Percentiles rank a stretch among this genome's conserved stretches.
These are phyloP conservation scores for Vitis hybrid DNA, from an alignment of 177 flowering plant genomes.

Conservation along the genomic window DNA sequence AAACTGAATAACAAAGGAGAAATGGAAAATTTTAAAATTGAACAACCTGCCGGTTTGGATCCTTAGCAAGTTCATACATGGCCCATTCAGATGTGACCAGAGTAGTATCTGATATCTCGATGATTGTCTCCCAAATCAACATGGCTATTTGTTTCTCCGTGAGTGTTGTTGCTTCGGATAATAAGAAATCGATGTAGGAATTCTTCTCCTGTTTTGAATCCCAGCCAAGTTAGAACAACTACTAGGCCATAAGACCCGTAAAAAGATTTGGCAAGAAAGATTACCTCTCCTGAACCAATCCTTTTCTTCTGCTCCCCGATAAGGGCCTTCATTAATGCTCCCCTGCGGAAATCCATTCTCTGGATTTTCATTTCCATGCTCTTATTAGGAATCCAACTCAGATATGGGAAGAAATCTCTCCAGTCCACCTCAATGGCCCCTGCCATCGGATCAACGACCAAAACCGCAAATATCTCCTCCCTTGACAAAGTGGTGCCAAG, in stretches of 20 bases:
- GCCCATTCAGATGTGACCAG: conserved; percentile 88
- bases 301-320: conserved; percentile 54
- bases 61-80: conserved; percentile 77
- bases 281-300: conserved; percentile 60
- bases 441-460: conserved; percentile 77
- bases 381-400: conserved; percentile 87
- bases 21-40: neutral
- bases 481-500: conserved; percentile 58
- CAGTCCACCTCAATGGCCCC: conserved; percentile 97
- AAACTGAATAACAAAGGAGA: neutral
- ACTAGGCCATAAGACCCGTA: neutral
- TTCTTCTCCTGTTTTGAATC: conserved; percentile 33
- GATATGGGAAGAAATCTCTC: conserved; percentile 97
- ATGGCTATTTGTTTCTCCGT: conserved; percentile 58
- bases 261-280: neutral
- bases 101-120: conserved; percentile 82
- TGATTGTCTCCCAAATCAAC: conserved; percentile 81
- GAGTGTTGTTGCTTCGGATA: conserved; percentile 56
- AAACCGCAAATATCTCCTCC: conserved; percentile 54
- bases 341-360: conserved; percentile 43
- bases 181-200: conserved; percentile 59
- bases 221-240: neutral
- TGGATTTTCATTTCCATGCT: conserved; percentile 53
- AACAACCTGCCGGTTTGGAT: conserved; percentile 55
- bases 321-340: conserved; percentile 67